Evolutionary conservation across 2,329 filamentous ascomycete genomes (phyloP), one percentile per base, ranked within the genome.

Genomic region (Thermomyces lanuginosus): DNA sequence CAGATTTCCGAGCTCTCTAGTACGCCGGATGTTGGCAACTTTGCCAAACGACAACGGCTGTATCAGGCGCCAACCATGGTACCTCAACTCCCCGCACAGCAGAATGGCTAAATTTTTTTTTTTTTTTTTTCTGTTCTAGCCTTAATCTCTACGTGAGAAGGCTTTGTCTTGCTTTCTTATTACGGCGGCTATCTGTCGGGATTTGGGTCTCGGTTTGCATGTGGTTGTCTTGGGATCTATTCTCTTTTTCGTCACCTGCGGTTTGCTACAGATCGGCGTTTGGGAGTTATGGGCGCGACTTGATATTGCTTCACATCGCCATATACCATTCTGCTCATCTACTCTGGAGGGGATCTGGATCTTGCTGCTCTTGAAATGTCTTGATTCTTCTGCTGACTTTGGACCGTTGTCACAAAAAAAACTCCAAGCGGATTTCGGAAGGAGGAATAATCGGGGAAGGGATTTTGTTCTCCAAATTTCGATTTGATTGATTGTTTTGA

Each of bases 1-100:
- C 65, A 68, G 30, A 63, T 72, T n/a, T 71, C 66, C 2, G 68
- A 72, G 16, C 69, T 74, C 31, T 60, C 64, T 2, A 62, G 66
- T 23, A 61, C 61, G 1, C 53, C 61, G 4, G 63, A 64, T 7
- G 56, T 58, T 14, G 51, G 63, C 41, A 60, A 57, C 27, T 60
- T 66, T 35, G 50, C 60, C 4, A 74, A 74, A 43, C 59, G 69
- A 36, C 68, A 68, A 41, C 64, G 68, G 30, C 61, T 72, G 53
- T 72, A 66, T 38, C 50, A 48, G 41, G 53, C 53, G 22, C 55
- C 56, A 24, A 50, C 51, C 19, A 58, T 64, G 41, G 48, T 55
- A 41, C 59, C 58, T 23, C 48, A 59, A 6, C 61, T 66, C 44
- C 63, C 33, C 12, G 31, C 31, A 10, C 31, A 33, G 11, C 31